Conservation (phyloP, 2,329 filamentous ascomycete species). For the Xylaria multiplex region DNA sequence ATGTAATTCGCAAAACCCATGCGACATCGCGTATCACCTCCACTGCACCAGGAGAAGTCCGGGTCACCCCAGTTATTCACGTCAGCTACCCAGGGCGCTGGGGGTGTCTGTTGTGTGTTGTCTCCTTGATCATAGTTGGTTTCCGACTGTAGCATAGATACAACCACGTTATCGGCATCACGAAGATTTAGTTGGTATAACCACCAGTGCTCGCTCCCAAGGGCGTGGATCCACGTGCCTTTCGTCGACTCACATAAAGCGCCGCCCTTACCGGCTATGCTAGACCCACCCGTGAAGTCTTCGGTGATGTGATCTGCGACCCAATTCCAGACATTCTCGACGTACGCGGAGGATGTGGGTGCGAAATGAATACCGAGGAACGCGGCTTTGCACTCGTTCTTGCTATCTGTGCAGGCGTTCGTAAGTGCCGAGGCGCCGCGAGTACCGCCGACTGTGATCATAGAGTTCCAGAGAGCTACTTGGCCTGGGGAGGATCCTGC, state of each 20-base stretch:
- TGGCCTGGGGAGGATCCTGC: conserved; percentile 49
- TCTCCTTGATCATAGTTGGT: conserved; percentile 61
- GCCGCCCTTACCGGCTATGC: conserved; percentile 61
- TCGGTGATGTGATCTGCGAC: conserved; percentile 61
- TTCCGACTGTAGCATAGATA: conserved; percentile 63
- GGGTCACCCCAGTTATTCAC: conserved; percentile 54
- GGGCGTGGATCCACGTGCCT: conserved; percentile 63
- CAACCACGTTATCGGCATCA: conserved; percentile 60
- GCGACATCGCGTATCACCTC: conserved; percentile 52
- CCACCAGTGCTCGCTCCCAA: conserved; percentile 66
- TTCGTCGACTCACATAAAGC: conserved; percentile 56
- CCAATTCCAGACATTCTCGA: conserved; percentile 66
- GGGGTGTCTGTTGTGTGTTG: conserved; percentile 50
- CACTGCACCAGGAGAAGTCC: conserved; percentile 54
- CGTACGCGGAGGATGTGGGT: conserved; percentile 57
- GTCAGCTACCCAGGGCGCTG: conserved; percentile 54
- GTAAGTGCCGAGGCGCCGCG: conserved; percentile 48
- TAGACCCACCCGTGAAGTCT: conserved; percentile 58
- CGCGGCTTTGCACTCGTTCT: conserved; percentile 56
- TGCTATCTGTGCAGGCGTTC: conserved; percentile 45
- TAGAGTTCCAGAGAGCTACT: conserved; percentile 51
- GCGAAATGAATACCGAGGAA: conserved; percentile 61
- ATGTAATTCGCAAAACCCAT: conserved; percentile 58
- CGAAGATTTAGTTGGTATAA: conserved; percentile 67
- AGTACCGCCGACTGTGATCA: conserved; percentile 53